Base-by-base conservation (phyloP, 805 yeast genomes). In the Dipodascus geniculatus region DNA sequence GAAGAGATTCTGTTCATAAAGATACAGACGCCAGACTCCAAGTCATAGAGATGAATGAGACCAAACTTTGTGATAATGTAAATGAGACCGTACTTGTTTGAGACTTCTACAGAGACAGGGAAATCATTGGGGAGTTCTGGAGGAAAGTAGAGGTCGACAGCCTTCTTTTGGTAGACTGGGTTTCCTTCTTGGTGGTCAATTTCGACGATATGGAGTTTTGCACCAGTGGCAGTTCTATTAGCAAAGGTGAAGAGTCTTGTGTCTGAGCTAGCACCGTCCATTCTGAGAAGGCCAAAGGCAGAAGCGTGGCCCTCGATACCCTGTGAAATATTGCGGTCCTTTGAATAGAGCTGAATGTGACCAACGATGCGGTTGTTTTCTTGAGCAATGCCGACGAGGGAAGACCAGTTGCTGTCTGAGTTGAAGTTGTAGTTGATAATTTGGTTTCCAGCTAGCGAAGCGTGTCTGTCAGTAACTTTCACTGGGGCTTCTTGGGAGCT, bases 221-320 rank as follows among this genome's bases (percentile, higher is more conserved):
- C 89, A 56, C 91, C 91, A 57, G 82, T 83, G 42, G 85, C 85
- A 52, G 83, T 79, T 70, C 93, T 84, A 71, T 89, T 88, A 63
- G 96, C 98, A 66, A 91, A 90, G 56, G 95, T 86, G 68, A 93
- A 91, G 31, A 91, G 82, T 70, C 87, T 89, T 51, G 95, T 86
- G 47, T 87, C 87, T 49, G 70, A 71, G 24, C 81, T 62, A 42
- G 90, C 87, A 53, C 88, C 88, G 52, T 81, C 85, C 61, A 91
- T 74, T 57, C 81, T 77, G 58, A 93, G 73, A 56, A 77, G 74
- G 53, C 96, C 88, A 72, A 93, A 93, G 47, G 82, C 81, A 56
- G 96, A 93, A 54, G 95, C 98, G 70, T 93, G 99, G 63, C 99
- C 99, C 66, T 93, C 98, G 62, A 93, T 87, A 20, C 96, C 90